phyloP scores from a whole-genome alignment of 2,329 filamentous ascomycete genomes.

The Metarhizium anisopliae region DNA sequence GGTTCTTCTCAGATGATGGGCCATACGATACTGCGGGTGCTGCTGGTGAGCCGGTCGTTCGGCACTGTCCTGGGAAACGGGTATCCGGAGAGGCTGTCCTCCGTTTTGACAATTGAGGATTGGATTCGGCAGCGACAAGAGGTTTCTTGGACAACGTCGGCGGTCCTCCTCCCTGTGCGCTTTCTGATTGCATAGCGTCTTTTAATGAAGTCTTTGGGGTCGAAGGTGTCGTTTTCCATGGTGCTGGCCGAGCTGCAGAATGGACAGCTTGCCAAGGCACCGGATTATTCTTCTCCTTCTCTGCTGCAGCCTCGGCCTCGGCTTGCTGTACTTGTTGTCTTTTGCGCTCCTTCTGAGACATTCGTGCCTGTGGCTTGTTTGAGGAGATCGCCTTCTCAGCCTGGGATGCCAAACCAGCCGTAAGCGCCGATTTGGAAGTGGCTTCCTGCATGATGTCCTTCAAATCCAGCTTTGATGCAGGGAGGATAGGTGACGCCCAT shows the following conservation, averaged over 20 bases:
- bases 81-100: constrained; percentile 54
- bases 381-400: constrained; percentile 29
- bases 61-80: constrained; percentile 49
- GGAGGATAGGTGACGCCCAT: constrained; percentile 42
- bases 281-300: constrained; percentile 18
- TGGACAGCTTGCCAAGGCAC: constrained; percentile 36
- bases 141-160: constrained; percentile 29
- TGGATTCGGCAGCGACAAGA: constrained; percentile 33
- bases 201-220: constrained; percentile 41
- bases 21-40: constrained; percentile 16
- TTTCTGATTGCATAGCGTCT: constrained; percentile 32
- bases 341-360: constrained; percentile 91
- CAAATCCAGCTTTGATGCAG: constrained; percentile 59
- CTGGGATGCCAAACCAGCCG: constrained; percentile 44
- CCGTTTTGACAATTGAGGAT: constrained; percentile 28
- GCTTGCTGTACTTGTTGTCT: constrained; percentile 64
- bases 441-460: constrained; percentile 64
- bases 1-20: constrained; percentile 24
- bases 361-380: constrained; percentile 42
- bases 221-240: constrained; percentile 56
- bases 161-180: constrained; percentile 14
- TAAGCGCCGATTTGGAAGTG: constrained; percentile 43
- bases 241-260: constrained; percentile 34
- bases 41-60: constrained; percentile 25
- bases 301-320: constrained; percentile 31